Percentiles rank a stretch among this genome's conserved stretches.
Evolutionary conservation across 1,284 basidiomycete genomes (phyloP).

Genomic region (Pyrrhoderma noxium): DNA sequence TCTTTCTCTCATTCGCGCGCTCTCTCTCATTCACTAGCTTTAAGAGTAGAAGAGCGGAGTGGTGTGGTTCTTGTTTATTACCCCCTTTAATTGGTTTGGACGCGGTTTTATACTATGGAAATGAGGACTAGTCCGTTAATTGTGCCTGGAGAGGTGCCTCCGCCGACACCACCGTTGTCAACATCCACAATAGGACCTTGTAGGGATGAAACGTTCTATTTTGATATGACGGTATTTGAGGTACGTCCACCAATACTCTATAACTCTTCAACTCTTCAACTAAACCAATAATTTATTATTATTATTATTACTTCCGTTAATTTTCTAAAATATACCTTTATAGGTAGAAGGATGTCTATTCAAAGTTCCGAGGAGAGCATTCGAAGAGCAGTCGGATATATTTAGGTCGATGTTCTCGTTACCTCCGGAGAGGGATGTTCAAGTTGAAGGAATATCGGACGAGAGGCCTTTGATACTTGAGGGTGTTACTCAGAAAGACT

Average conservation of each 20-base stretch:
- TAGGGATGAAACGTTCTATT: conserved; percentile 17
- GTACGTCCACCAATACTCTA: neutral
- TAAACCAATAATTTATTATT: neutral
- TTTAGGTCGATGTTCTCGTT: conserved; percentile 17
- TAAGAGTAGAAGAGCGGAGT: no score
- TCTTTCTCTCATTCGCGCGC: no score
- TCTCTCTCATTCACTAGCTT: no score
- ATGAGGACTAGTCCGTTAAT: no score
- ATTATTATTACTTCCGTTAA: neutral
- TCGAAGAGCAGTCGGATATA: conserved; percentile 17
- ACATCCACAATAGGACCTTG: no score
- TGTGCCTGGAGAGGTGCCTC: no score
- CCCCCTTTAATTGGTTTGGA: no score
- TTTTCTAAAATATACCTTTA: no score
- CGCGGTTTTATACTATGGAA: no score
- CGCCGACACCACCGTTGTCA: no score
- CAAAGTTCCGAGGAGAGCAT: conserved; percentile 14
- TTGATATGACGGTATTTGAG: conserved; percentile 15
- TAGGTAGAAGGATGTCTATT: conserved; percentile 16
- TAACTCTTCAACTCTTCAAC: neutral
- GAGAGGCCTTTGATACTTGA: conserved; percentile 14
- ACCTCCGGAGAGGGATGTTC: conserved; percentile 4
- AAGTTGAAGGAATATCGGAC: conserved; percentile 12
- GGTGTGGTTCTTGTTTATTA: no score
- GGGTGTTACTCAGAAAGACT: conserved; percentile 12